Evolutionary conservation across 352 stramenopile species (phyloP).

Genomic region (Phytophthora pseudosyringae): DNA sequence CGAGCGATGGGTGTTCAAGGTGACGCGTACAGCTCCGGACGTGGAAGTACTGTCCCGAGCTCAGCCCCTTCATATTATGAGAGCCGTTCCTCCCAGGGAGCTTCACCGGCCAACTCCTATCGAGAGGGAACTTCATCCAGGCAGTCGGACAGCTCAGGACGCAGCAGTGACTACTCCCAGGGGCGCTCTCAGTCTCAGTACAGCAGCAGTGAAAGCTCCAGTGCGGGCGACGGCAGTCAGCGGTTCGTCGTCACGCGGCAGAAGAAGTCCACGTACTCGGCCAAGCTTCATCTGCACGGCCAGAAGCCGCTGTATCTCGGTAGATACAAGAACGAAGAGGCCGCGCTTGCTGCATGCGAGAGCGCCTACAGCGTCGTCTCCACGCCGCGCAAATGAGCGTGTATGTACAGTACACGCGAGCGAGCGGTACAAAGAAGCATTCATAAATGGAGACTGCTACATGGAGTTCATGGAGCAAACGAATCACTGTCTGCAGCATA

Average conservation of each 20-base stretch:
- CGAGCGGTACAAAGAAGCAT: background rate
- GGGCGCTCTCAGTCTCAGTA: constrained; percentile 17
- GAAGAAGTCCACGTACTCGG: constrained; percentile 64
- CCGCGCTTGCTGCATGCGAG: constrained; percentile 65
- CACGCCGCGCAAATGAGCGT: constrained; percentile 56
- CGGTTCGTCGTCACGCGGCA: constrained; percentile 62
- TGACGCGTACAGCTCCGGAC: constrained; percentile 22
- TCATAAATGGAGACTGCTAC: background rate
- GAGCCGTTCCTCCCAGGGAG: constrained; percentile 6
- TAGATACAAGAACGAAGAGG: constrained; percentile 68
- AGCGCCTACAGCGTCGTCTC: constrained; percentile 59
- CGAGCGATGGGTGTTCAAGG: constrained; percentile 10
- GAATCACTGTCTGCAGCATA: background rate
- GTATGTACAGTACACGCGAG: background rate
- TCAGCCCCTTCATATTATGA: constrained; percentile 23
- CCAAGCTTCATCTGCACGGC: constrained; percentile 61
- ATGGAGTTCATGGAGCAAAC: background rate
- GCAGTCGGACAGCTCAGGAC: constrained; percentile 21
- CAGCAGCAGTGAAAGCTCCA: constrained; percentile 28
- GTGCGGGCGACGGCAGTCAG: constrained; percentile 11
- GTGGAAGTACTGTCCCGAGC: constrained; percentile 18
- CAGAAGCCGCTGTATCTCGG: constrained; percentile 78
- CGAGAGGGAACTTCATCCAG: constrained; percentile 20
- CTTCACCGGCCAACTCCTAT: constrained; percentile 14
- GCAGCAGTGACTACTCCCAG: constrained; percentile 27